phyloP scores from a whole-genome alignment of 129 eudicot genomes.

The Lactuca sativa region DNA sequence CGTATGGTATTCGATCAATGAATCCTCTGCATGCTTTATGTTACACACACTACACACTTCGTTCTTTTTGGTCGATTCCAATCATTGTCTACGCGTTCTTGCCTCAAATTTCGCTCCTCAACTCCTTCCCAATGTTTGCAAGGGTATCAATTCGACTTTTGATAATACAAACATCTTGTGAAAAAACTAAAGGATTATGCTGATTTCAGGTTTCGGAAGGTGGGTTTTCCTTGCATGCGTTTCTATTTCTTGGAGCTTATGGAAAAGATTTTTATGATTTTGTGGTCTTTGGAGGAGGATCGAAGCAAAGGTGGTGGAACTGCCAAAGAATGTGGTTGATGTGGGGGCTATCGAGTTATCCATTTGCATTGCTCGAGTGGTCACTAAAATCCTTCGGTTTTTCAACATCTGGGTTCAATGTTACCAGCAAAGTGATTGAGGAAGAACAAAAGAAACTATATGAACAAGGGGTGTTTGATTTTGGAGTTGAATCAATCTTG shows the following conservation, averaged over 20 bases:
- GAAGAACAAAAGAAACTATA: conserved; percentile 45
- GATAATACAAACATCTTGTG: too few relatives aligned
- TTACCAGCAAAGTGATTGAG: conserved; percentile 52
- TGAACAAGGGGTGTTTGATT: conserved; percentile 55
- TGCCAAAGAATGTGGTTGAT: conserved; percentile 66
- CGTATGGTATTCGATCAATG: conserved; percentile 33
- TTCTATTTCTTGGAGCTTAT: conserved; percentile 62
- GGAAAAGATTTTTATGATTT: conserved; percentile 54
- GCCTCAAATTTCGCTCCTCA: conserved; percentile 47
- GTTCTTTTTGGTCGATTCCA: conserved; percentile 48
- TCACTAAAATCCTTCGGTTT: conserved; percentile 32
- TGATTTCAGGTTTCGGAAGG: conserved; percentile 46
- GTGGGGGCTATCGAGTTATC: conserved; percentile 38
- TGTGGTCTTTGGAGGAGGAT: conserved; percentile 34
- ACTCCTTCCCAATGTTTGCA: conserved; percentile 30
- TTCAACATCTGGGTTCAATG: conserved; percentile 43
- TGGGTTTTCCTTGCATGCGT: conserved; percentile 31
- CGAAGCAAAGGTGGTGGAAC: conserved; percentile 57
- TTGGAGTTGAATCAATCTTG: conserved; percentile 51
- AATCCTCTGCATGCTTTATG: conserved; percentile 41
- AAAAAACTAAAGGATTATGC: neutral
- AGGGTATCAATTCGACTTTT: conserved; percentile 26
- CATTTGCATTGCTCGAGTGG: conserved; percentile 49
- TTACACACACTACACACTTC: conserved; percentile 40
- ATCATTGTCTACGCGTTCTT: conserved; percentile 46